A percentile compares a stretch with the other conserved stretches of the same genome.
These are phyloP conservation scores for Phylloporus rhodoxanthus DNA, from an alignment of 768 basidiomycete species.

Conservation along the genomic window DNA sequence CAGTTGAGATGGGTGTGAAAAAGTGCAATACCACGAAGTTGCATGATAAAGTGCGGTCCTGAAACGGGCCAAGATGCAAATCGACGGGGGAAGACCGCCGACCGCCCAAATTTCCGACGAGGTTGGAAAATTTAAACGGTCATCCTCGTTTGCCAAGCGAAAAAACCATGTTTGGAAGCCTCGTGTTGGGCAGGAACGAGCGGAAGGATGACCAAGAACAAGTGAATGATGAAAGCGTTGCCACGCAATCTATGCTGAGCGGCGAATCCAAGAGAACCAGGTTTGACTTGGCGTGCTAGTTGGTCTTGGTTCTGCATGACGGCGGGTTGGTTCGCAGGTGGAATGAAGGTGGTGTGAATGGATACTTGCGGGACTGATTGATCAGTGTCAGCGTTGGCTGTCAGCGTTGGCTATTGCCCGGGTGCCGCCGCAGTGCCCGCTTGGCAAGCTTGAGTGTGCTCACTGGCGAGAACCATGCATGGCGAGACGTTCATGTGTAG, in stretches of 20 bases:
- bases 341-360: too few species aligned
- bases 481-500: too few species aligned
- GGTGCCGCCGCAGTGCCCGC: too few species aligned
- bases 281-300: background rate
- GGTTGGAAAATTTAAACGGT: too few species aligned
- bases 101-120: background rate
- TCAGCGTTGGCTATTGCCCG: too few species aligned
- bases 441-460: too few species aligned
- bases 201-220: too few species aligned
- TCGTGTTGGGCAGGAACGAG: background rate
- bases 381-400: too few species aligned
- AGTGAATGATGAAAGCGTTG: background rate
- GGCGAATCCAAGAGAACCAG: background rate
- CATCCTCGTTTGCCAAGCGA: background rate
- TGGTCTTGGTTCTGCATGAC: background rate
- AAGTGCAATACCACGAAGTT: background rate
- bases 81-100: background rate
- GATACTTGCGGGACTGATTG: too few species aligned
- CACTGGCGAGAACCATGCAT: too few species aligned
- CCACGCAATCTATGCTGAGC: background rate
- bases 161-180: too few species aligned
- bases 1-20: background rate
- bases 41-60: background rate
- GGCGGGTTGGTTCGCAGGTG: too few species aligned
- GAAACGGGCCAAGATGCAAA: background rate